Evolutionary conservation across 805 yeast genomes (phyloP).

Genomic region (Metschnikowia hibisci): DNA sequence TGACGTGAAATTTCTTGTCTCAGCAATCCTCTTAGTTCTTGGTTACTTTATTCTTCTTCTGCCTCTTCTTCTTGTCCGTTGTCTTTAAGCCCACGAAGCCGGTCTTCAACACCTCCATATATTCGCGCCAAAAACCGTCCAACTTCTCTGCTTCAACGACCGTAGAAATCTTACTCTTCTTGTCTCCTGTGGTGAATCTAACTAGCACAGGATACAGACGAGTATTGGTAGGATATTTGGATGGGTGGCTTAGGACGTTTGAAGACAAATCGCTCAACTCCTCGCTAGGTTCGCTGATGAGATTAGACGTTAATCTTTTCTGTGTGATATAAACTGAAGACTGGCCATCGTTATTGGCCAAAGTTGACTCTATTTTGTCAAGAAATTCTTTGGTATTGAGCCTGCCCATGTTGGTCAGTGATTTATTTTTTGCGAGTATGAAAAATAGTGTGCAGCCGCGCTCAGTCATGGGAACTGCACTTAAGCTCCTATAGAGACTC

Average conservation of each 20-base stretch:
- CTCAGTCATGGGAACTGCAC: too few relatives aligned
- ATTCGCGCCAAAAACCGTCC: slow-evolving; percentile 73
- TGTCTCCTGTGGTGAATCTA: slow-evolving; percentile 43
- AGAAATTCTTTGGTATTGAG: slow-evolving; percentile 32
- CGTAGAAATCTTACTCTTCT: slow-evolving; percentile 62
- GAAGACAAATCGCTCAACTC: slow-evolving; percentile 30
- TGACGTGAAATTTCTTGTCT: not conserved
- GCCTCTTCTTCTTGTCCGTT: slow-evolving; percentile 76
- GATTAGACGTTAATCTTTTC: slow-evolving; percentile 39
- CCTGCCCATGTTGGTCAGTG: slow-evolving; percentile 24
- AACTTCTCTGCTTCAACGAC: slow-evolving; percentile 59
- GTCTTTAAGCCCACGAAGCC: slow-evolving; percentile 75
- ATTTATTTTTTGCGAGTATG: slow-evolving; percentile 2
- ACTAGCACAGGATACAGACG: slow-evolving; percentile 58
- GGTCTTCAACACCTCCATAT: slow-evolving; percentile 61
- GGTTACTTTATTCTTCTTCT: slow-evolving; percentile 41
- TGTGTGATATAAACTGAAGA: slow-evolving; percentile 59
- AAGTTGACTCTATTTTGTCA: slow-evolving; percentile 16
- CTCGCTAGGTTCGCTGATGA: slow-evolving; percentile 7
- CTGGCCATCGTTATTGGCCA: slow-evolving; percentile 31
- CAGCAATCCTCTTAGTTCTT: slow-evolving; percentile 12
- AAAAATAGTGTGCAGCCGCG: slow-evolving; percentile 4
- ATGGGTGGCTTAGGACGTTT: slow-evolving; percentile 25
- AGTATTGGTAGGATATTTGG: slow-evolving; percentile 19
- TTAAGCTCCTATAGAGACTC: too few relatives aligned